phyloP scores from a whole-genome alignment of 495 filamentous ascomycete genomes.

The Sphaerosporella brunnea region DNA sequence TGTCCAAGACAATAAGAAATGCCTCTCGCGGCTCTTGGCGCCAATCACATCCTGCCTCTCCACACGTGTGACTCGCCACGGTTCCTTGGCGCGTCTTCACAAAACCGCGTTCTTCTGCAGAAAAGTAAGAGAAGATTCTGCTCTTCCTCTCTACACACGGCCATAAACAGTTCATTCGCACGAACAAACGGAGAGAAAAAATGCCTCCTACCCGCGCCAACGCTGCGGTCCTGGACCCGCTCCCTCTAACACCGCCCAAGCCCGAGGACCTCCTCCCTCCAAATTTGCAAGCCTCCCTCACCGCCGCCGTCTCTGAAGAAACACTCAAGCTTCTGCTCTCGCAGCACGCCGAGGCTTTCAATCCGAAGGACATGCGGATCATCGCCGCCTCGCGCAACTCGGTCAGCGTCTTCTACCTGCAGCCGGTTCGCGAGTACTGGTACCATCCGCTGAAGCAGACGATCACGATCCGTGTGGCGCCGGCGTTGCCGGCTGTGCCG shows the following conservation, averaged over 20 bases:
- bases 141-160: too few relatives aligned
- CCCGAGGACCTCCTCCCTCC: not conserved
- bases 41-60: too few relatives aligned
- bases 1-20: too few relatives aligned
- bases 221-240: too few relatives aligned
- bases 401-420: slow-evolving; percentile 18
- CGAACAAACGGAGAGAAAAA: too few relatives aligned
- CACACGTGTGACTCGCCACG: too few relatives aligned
- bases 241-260: not conserved
- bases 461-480: slow-evolving; percentile 10
- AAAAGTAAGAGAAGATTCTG: too few relatives aligned
- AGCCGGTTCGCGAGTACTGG: slow-evolving; percentile 22
- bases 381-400: slow-evolving; percentile 8
- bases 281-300: not conserved
- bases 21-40: too few relatives aligned
- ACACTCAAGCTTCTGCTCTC: slow-evolving; percentile 16
- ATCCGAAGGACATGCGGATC: slow-evolving; percentile 14
- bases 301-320: slow-evolving; percentile 3
- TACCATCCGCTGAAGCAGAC: slow-evolving; percentile 19
- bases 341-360: slow-evolving; percentile 13
- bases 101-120: too few relatives aligned
- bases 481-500: not conserved
- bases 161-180: too few relatives aligned
- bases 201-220: too few relatives aligned
- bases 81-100: too few relatives aligned